phyloP scores from a whole-genome alignment of 208 protist species.

The Acanthamoeba triangularis region DNA sequence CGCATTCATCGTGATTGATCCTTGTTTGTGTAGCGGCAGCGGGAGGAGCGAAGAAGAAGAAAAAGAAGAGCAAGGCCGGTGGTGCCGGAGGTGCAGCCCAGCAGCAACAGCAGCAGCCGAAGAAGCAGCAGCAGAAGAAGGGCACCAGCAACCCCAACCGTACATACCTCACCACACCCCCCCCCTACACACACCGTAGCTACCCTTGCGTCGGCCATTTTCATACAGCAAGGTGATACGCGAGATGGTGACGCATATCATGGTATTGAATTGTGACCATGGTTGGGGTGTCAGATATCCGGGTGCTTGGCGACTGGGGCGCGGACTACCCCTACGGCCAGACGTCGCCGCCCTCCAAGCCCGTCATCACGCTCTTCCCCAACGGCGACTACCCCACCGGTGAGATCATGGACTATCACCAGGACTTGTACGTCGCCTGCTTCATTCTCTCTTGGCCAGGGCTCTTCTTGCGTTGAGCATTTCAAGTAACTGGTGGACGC shows the following conservation, averaged over 20 bases:
- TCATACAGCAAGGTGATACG: background rate
- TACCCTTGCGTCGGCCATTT: background rate
- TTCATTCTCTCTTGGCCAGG: background rate
- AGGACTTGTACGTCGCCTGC: conserved; percentile 87
- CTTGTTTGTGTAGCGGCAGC: background rate
- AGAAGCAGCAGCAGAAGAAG: conserved; percentile 67
- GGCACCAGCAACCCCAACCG: conserved; percentile 69
- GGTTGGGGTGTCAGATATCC: conserved; percentile 8
- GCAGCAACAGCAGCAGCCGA: background rate
- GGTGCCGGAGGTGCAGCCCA: background rate
- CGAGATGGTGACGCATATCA: background rate
- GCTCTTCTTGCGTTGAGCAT: background rate
- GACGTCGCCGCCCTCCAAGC: conserved; percentile 94
- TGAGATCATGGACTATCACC: conserved; percentile 94
- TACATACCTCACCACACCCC: background rate
- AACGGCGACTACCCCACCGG: conserved; percentile 92
- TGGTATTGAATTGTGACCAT: no score
- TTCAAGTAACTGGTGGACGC: background rate
- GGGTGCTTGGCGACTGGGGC: conserved; percentile 9
- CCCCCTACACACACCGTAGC: no score
- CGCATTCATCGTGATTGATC: background rate
- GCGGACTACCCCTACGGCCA: conserved; percentile 78
- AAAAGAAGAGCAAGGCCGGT: conserved; percentile 44
- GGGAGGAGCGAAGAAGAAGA: conserved; percentile 60
- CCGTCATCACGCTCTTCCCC: conserved; percentile 93